These are phyloP conservation scores for Yamadazyma laniorum DNA, from an alignment of 805 yeast species.

Conservation along the genomic window DNA sequence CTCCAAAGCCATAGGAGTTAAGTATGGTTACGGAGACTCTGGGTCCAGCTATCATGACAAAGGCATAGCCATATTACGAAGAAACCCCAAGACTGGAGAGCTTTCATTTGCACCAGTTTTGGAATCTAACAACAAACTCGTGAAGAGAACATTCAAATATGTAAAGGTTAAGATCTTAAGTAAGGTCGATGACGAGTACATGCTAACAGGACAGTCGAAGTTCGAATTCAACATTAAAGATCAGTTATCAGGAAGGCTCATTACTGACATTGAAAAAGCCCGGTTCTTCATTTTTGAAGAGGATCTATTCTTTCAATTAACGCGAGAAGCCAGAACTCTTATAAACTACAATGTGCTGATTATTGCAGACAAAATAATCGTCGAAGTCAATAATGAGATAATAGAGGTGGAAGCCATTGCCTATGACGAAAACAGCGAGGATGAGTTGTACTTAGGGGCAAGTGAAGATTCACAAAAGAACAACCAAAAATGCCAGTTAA, in stretches of 20 bases:
- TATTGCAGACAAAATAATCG: slow-evolving; percentile 59
- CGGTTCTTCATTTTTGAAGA: slow-evolving; percentile 82
- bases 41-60: slow-evolving; percentile 75
- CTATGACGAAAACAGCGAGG: slow-evolving; percentile 41
- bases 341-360: slow-evolving; percentile 67
- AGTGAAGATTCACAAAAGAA: slow-evolving; percentile 29
- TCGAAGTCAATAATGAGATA: slow-evolving; percentile 63
- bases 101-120: slow-evolving; percentile 32
- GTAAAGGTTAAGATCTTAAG: slow-evolving; percentile 60
- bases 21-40: slow-evolving; percentile 88
- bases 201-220: slow-evolving; percentile 57
- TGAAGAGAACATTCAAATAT: slow-evolving; percentile 42
- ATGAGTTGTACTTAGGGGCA: slow-evolving; percentile 33
- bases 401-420: slow-evolving; percentile 70
- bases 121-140: slow-evolving; percentile 28
- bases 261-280: slow-evolving; percentile 61
- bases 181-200: slow-evolving; percentile 52
- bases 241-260: slow-evolving; percentile 20
- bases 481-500: slow-evolving; percentile 50
- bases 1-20: slow-evolving; percentile 66
- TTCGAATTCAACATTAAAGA: slow-evolving; percentile 21
- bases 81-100: slow-evolving; percentile 37
- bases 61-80: slow-evolving; percentile 72
- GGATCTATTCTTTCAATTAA: slow-evolving; percentile 76
- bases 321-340: slow-evolving; percentile 70